Conservation (phyloP, 1,139 yeast genomes). For the Nadsonia commutata region DNA sequence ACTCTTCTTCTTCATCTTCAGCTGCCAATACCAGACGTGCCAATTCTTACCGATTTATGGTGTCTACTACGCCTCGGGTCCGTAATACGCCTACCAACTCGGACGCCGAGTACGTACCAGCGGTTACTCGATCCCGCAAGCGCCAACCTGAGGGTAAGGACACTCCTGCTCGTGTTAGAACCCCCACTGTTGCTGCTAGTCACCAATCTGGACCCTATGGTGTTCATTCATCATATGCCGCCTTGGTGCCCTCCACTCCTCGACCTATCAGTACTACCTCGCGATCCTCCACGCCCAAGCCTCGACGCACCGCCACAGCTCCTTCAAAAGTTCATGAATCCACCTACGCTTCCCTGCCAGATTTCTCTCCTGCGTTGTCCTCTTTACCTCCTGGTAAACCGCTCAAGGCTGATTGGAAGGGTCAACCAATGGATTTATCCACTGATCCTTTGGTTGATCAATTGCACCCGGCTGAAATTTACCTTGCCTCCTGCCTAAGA, state of each 20-base stretch:
- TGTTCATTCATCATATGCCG: not conserved
- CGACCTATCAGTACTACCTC: too few species aligned
- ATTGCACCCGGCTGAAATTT: slow-evolving; percentile 85
- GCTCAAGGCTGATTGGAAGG: slow-evolving; percentile 91
- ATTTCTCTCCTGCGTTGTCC: slow-evolving; percentile 56
- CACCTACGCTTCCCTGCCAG: slow-evolving; percentile 30
- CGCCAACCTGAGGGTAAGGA: not conserved
- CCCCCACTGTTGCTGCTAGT: not conserved
- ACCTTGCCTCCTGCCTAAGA: slow-evolving; percentile 74
- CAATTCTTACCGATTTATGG: not conserved
- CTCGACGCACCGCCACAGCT: slow-evolving; percentile 3
- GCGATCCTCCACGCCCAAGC: not conserved
- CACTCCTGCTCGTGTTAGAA: not conserved
- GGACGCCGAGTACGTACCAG: not conserved
- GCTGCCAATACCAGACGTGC: not conserved
- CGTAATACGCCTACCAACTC: not conserved
- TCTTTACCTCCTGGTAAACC: slow-evolving; percentile 60
- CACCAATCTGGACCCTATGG: too few species aligned
- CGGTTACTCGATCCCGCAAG: not conserved
- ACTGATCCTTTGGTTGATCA: slow-evolving; percentile 55
- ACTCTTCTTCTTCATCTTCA: not conserved
- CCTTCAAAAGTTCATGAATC: slow-evolving; percentile 26
- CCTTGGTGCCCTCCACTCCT: not conserved
- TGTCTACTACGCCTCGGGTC: not conserved
- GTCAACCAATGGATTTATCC: slow-evolving; percentile 86